These are phyloP conservation scores for Grifola frondosa DNA, from an alignment of 1,284 basidiomycete genomes.

Conservation along the genomic window DNA sequence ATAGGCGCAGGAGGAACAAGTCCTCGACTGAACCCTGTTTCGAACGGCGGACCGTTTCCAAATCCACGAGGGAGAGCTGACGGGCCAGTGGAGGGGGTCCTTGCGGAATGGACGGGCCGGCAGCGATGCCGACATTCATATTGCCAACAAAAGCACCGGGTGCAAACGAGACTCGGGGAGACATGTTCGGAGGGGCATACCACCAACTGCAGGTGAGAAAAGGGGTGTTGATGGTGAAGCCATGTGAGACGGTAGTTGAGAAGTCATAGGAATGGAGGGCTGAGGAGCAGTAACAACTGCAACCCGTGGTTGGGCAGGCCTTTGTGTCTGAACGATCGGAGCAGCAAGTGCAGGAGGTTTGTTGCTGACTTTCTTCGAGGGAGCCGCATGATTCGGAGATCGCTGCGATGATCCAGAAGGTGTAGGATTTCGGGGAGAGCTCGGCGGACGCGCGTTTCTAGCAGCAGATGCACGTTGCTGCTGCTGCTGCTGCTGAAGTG, in stretches of 20 bases:
- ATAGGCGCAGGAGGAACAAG: slow-evolving; percentile 51
- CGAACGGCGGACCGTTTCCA: slow-evolving; percentile 48
- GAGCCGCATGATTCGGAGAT: slow-evolving; percentile 41
- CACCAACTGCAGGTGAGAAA: slow-evolving; percentile 45
- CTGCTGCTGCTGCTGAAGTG: slow-evolving; percentile 38
- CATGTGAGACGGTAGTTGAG: slow-evolving; percentile 36
- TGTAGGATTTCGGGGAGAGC: slow-evolving; percentile 48
- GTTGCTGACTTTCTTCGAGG: slow-evolving; percentile 52
- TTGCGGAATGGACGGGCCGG: slow-evolving; percentile 42
- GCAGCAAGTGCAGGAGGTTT: slow-evolving; percentile 35
- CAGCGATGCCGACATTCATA: slow-evolving; percentile 29
- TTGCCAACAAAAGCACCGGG: slow-evolving; percentile 45
- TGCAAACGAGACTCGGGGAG: slow-evolving; percentile 48
- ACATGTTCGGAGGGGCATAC: slow-evolving; percentile 48
- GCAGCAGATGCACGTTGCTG: slow-evolving; percentile 30
- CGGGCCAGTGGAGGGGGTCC: slow-evolving; percentile 43
- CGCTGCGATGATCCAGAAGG: slow-evolving; percentile 50
- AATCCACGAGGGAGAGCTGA: slow-evolving; percentile 54
- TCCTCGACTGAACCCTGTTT: slow-evolving; percentile 43
- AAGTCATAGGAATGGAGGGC: slow-evolving; percentile 35
- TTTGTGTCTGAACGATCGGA: slow-evolving; percentile 29
- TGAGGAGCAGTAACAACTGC: slow-evolving; percentile 32
- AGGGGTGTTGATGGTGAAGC: slow-evolving; percentile 42
- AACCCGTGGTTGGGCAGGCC: slow-evolving; percentile 34
- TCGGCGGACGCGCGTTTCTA: slow-evolving; percentile 42